Evolutionary conservation across 73 alveolate species (phyloP).

Genomic region (Uronychia binucleata): DNA sequence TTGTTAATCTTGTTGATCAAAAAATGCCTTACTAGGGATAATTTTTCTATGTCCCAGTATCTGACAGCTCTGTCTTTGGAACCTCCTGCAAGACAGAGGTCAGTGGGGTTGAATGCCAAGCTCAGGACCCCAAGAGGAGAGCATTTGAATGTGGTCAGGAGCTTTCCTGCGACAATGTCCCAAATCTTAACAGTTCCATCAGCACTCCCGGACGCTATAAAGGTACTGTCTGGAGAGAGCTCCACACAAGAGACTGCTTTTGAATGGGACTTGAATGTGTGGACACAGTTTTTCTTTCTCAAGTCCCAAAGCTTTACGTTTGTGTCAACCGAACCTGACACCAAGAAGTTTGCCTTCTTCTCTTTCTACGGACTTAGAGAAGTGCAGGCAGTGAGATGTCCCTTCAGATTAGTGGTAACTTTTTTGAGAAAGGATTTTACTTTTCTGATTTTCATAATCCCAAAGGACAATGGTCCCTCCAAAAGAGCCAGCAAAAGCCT

Average conservation of each 20-base stretch:
- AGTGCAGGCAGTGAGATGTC: constrained; percentile 52
- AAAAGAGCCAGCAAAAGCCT: constrained; percentile 49
- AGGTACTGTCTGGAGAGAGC: constrained; percentile 51
- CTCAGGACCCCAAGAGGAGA: constrained; percentile 43
- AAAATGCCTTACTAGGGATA: not conserved
- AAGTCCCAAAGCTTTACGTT: constrained; percentile 68
- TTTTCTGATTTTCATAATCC: constrained; percentile 50
- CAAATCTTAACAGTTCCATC: constrained; percentile 60
- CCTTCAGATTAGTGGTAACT: constrained; percentile 54
- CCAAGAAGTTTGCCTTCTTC: constrained; percentile 20
- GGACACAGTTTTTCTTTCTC: constrained; percentile 41
- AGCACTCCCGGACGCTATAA: constrained; percentile 53
- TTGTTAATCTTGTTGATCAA: constrained; percentile 1
- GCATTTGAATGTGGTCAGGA: constrained; percentile 11
- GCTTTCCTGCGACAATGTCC: constrained; percentile 47
- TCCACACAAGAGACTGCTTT: constrained; percentile 64
- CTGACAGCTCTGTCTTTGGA: constrained; percentile 47
- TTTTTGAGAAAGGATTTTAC: not conserved
- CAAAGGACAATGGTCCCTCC: constrained; percentile 63
- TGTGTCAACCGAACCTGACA: constrained; percentile 60
- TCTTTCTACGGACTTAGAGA: constrained; percentile 35
- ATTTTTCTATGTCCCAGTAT: constrained; percentile 54
- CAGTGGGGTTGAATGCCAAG: constrained; percentile 45
- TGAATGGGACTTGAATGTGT: constrained; percentile 61
- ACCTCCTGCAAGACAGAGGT: constrained; percentile 44